A percentile compares a stretch with the other conserved stretches of the same genome.
Conservation (phyloP, 441 rosid species). For the Erodium moschatum region DNA sequence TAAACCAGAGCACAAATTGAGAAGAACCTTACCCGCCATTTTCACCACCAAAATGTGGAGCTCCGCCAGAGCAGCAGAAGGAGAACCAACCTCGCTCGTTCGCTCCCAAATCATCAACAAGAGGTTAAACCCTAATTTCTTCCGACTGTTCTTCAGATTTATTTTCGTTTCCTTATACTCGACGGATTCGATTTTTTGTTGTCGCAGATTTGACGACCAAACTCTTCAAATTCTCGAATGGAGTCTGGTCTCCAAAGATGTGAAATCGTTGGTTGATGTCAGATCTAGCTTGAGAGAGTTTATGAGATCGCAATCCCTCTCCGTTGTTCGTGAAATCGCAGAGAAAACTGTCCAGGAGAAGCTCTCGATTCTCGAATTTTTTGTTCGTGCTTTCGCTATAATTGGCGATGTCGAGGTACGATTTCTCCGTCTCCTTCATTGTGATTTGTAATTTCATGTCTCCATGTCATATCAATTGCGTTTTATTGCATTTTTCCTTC, state of each 20-base stretch:
- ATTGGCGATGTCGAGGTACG: slow-evolving; percentile 59
- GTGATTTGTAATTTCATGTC: no score
- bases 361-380: slow-evolving; percentile 37
- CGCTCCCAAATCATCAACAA: slow-evolving; percentile 35
- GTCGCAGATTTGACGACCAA: slow-evolving; percentile 46
- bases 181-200: neutral
- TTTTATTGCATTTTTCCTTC: no score
- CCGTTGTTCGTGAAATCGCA: slow-evolving; percentile 32
- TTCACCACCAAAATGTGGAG: slow-evolving; percentile 22
- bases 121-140: slow-evolving; percentile 29
- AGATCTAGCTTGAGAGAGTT: slow-evolving; percentile 38
- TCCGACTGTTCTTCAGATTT: neutral
- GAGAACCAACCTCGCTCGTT: slow-evolving; percentile 26
- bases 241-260: slow-evolving; percentile 42
- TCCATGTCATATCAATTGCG: no score
- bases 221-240: slow-evolving; percentile 50
- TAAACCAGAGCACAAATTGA: neutral
- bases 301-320: slow-evolving; percentile 41
- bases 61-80: no score
- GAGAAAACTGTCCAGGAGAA: slow-evolving; percentile 38
- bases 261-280: slow-evolving; percentile 31
- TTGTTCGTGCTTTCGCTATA: slow-evolving; percentile 49
- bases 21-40: slow-evolving; percentile 21
- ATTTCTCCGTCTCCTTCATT: neutral
- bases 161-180: no score